These are phyloP conservation scores for Wickerhamomyces bovis DNA, from an alignment of 805 yeast species.

Conservation along the genomic window DNA sequence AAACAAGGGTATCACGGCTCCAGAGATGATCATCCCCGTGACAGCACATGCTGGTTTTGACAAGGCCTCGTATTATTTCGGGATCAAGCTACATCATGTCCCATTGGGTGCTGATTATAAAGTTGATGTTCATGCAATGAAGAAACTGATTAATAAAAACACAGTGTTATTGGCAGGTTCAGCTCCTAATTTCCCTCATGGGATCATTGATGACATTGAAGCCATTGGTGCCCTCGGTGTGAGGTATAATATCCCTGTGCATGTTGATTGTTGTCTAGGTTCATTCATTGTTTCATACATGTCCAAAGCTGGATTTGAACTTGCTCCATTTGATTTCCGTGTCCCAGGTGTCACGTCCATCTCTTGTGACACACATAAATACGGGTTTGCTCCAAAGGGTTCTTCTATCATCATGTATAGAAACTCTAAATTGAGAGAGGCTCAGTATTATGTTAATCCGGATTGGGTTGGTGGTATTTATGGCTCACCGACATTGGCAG, in stretches of 20 bases:
- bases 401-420: conserved; percentile 91
- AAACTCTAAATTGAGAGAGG: conserved; percentile 52
- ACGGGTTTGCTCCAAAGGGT: conserved; percentile 98
- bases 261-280: conserved; percentile 94
- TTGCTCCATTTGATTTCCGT: conserved; percentile 69
- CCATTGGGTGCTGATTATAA: conserved; percentile 67
- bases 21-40: conserved; percentile 85
- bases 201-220: conserved; percentile 86
- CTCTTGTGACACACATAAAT: conserved; percentile 98
- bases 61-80: conserved; percentile 88
- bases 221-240: conserved; percentile 55
- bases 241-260: conserved; percentile 71
- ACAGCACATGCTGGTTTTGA: conserved; percentile 94
- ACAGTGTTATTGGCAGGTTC: conserved; percentile 87
- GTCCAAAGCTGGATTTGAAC: conserved; percentile 50
- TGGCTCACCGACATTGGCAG: conserved; percentile 95
- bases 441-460: conserved; percentile 77
- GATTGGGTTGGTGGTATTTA: conserved; percentile 95
- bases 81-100: conserved; percentile 76
- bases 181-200: conserved; percentile 97
- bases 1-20: conserved; percentile 53
- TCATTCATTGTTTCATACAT: conserved; percentile 83
- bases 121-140: conserved; percentile 60
- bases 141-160: conserved; percentile 61
- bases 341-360: conserved; percentile 93